Base-by-base conservation (phyloP, 176 grass and related monocot species). In the Saccharum spontaneum region DNA sequence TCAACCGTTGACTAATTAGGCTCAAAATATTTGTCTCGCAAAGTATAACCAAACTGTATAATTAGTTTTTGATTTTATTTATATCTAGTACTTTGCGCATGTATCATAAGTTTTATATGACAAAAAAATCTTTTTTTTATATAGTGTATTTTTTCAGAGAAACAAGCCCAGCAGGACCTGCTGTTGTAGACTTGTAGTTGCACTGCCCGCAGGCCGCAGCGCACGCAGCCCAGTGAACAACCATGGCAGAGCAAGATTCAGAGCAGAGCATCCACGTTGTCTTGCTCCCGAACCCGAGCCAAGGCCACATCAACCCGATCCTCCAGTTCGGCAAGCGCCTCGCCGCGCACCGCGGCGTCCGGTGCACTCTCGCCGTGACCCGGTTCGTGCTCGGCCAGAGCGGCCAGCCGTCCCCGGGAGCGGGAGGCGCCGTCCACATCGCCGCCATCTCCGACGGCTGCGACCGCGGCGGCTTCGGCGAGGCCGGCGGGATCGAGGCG, bases 241-340 rank as follows among this genome's bases (percentile, higher is more conserved):
- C 44, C 23, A 78, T 85, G 74, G 74, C 34, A 5, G 77, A 52
- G 2, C 24, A 5, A 64, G 61, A 30, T 64, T 24, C 55, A 16
- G 54, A 90, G 67, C 14, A 55, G 4, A 20, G 59, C 57, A 17
- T 79, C 63, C 87, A 92, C 78, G 83, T 94, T 12, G 61, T 94
- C 8, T 38, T 97, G 2, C 6, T 94, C 61, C 84, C 94, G 8
- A 89, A 90, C 92, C 94, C 92, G 3, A 77, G 33, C 73, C 94
- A 97, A 61, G 92, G 94, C 71, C 94, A 94, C 81, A 83, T 97
- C 77, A 93, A 92, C 81, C 94, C 94, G 39, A 77, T 97, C 67
- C 86, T 97, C 40, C 83, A 94, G 39, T 85, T 94, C 17, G 92
- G 84, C 43, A 94, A 92, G 74, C 89, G 89, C 4, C 88, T 94